Percentiles rank a stretch among this genome's conserved stretches.
Evolutionary conservation across 768 basidiomycete species (phyloP).

Genomic region (Wakefieldia striispora): DNA sequence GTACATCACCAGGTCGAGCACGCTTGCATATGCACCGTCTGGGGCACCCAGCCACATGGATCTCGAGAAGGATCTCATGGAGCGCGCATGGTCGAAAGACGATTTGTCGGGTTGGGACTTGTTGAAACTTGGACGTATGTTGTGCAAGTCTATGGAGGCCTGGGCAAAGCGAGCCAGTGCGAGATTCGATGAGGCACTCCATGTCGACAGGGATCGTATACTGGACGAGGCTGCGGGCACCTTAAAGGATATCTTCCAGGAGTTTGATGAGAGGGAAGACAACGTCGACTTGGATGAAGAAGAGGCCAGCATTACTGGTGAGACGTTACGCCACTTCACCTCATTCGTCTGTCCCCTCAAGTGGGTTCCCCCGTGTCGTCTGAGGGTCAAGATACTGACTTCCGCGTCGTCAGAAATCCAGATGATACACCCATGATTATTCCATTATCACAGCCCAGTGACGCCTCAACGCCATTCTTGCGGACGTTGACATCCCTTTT

Average conservation of each 20-base stretch:
- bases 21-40: slow-evolving; percentile 53
- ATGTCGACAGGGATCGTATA: slow-evolving; percentile 49
- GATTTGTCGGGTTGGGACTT: slow-evolving; percentile 69
- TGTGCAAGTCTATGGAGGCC: slow-evolving; percentile 53
- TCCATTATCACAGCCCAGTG: slow-evolving; percentile 51
- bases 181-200: slow-evolving; percentile 26
- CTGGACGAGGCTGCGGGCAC: slow-evolving; percentile 69
- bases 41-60: slow-evolving; percentile 60
- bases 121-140: slow-evolving; percentile 49
- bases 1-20: slow-evolving; percentile 55
- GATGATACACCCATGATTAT: slow-evolving; percentile 48
- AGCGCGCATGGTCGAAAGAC: slow-evolving; percentile 71
- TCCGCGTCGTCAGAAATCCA: slow-evolving; percentile 34
- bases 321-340: slow-evolving; percentile 56
- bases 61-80: slow-evolving; percentile 62
- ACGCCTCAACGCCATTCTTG: slow-evolving; percentile 60
- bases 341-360: slow-evolving; percentile 56
- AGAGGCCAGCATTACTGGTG: slow-evolving; percentile 63
- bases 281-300: slow-evolving; percentile 57
- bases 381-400: slow-evolving; percentile 3
- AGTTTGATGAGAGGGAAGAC: slow-evolving; percentile 67
- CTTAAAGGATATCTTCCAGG: slow-evolving; percentile 70
- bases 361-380: slow-evolving; percentile 38
- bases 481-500: slow-evolving; percentile 61
- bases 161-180: slow-evolving; percentile 49